Base-by-base conservation (phyloP, 2,329 filamentous ascomycete genomes). In the Aciculosporium take region DNA sequence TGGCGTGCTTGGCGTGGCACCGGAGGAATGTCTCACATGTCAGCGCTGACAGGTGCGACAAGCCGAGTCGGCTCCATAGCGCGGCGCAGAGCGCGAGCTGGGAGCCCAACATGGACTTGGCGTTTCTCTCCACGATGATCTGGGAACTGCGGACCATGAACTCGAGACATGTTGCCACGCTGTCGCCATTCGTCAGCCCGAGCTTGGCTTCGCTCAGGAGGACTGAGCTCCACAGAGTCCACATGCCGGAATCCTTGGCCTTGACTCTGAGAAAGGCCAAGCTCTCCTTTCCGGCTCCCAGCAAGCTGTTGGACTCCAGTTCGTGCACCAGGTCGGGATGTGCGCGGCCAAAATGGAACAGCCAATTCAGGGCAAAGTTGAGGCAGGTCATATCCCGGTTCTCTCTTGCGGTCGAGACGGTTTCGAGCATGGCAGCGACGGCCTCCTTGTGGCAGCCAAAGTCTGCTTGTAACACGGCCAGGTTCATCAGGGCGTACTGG, bases 331-430 rank as follows among this genome's bases (percentile, higher is more conserved):
- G 71, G 40, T 76, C 70, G 0, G 87, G 84, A 51, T 89, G 87
- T 0, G 84, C 78, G 53, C 86, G 84, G n/a, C 81, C 83, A 51
- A 95, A 93, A 55, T 95, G 86, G 53, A 93, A 93, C 3, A 96
- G 69, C 91, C 91, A 98, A 55, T 87, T 94, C 46, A 98, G 74
- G 25, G 87, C 84, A 61, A 94, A 96, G 59, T 95, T 96, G 43
- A 98, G 70, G 56, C 91, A 96, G 4, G 76, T 79, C 68, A 86
- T 84, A 55, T 98, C 91, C 49, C 87, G 81, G 50, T 93, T 94
- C 59, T 96, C 91, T 46, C 89, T 71, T 1, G 91, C 91, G n/a
- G 87, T 94, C 0, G 88, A 81, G 27, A 98, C 87, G 0, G 89
- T 88, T 59, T 96, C 91, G 33, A 94, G 79, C 79, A 98, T 94